Evolutionary conservation across 177 flowering plant species (phyloP).

Genomic region (Vitis hybrid): DNA sequence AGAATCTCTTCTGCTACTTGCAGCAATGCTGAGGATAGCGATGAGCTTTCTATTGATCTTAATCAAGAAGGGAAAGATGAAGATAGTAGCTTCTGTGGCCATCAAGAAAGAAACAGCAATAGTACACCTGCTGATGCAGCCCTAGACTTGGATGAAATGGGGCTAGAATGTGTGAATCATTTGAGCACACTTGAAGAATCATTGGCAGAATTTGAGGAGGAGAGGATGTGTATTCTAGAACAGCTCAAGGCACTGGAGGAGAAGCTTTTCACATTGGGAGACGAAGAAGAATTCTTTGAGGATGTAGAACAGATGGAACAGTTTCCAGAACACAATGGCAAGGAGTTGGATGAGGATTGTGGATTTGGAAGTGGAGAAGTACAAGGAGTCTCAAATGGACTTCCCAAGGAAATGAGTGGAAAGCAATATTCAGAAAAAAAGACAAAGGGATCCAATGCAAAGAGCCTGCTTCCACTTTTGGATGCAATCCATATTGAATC

Average conservation of each 20-base stretch:
- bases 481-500: slow-evolving; percentile 55
- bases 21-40: slow-evolving; percentile 56
- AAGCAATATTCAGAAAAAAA: slow-evolving; percentile 34
- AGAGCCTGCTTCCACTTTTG: slow-evolving; percentile 76
- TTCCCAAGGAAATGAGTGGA: slow-evolving; percentile 29
- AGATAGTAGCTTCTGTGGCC: slow-evolving; percentile 22
- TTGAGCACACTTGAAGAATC: slow-evolving; percentile 33
- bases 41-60: slow-evolving; percentile 46
- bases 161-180: slow-evolving; percentile 33
- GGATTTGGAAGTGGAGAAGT: slow-evolving; percentile 21
- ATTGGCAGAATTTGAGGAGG: slow-evolving; percentile 75
- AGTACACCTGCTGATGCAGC: slow-evolving; percentile 47
- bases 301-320: slow-evolving; percentile 39
- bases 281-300: slow-evolving; percentile 42
- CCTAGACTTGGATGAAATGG: slow-evolving; percentile 36
- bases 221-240: slow-evolving; percentile 68
- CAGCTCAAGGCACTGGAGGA: slow-evolving; percentile 66
- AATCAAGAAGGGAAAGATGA: slow-evolving; percentile 38
- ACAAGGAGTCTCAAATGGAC: slow-evolving; percentile 38
- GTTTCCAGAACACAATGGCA: slow-evolving; percentile 25
- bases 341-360: slow-evolving; percentile 19
- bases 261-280: slow-evolving; percentile 61
- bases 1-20: slow-evolving; percentile 51
- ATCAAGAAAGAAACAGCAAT: slow-evolving; percentile 33
- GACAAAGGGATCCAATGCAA: slow-evolving; percentile 50